These are phyloP conservation scores for Schwanniomyces polymorphus DNA, from an alignment of 805 yeast genomes.

Conservation along the genomic window DNA sequence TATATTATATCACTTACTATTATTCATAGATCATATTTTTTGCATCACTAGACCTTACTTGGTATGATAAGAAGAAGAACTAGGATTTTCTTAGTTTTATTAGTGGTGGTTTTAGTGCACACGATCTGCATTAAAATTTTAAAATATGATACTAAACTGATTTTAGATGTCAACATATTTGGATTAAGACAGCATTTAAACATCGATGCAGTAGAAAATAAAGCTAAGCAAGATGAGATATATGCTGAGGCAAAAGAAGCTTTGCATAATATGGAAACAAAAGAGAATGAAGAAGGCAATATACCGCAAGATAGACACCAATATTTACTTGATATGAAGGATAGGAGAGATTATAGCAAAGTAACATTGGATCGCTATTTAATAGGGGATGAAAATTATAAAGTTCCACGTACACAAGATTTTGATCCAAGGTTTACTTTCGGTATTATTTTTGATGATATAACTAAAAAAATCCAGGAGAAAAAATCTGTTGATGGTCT, in stretches of 20 bases:
- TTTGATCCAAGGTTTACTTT: slow-evolving; percentile 32
- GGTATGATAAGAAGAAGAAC: neutral
- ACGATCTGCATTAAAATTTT: neutral
- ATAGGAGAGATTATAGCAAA: slow-evolving; percentile 4
- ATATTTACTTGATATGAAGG: slow-evolving; percentile 8
- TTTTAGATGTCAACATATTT: neutral
- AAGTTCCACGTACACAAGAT: slow-evolving; percentile 10
- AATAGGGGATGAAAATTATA: slow-evolving; percentile 4
- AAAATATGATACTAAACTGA: neutral
- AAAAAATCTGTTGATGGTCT: slow-evolving; percentile 4
- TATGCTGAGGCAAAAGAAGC: neutral
- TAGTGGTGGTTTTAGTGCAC: neutral
- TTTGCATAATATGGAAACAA: neutral
- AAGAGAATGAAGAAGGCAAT: neutral
- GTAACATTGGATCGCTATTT: slow-evolving; percentile 12
- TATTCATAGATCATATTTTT: no score
- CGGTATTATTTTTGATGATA: slow-evolving; percentile 17
- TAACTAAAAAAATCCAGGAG: slow-evolving; percentile 10
- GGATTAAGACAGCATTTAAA: neutral
- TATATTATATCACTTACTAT: no score
- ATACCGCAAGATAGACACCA: neutral
- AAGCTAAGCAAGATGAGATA: neutral
- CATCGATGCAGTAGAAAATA: neutral
- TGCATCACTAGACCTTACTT: neutral
- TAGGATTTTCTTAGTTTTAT: neutral